These are phyloP conservation scores for Parathielavia appendiculata DNA, from an alignment of 495 filamentous ascomycete genomes.

Conservation along the genomic window DNA sequence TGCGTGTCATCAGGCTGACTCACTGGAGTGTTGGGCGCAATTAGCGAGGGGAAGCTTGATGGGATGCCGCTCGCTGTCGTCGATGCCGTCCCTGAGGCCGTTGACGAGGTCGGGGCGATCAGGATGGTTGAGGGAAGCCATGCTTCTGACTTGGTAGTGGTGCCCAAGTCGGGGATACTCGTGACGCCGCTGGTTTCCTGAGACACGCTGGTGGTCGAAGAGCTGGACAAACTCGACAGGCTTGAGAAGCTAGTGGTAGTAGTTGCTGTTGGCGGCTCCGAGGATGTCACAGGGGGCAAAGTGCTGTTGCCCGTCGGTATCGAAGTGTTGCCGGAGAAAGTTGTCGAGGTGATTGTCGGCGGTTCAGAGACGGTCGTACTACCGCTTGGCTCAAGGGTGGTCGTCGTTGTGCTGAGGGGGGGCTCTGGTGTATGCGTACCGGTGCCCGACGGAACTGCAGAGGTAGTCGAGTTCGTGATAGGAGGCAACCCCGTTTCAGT, in stretches of 20 bases:
- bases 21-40: constrained; percentile 51
- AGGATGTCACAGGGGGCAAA: not conserved
- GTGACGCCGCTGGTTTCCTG: constrained; percentile 26
- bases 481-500: not conserved
- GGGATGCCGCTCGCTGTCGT: constrained; percentile 49
- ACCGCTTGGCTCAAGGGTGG: not conserved
- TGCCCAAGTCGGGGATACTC: constrained; percentile 35
- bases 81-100: constrained; percentile 24
- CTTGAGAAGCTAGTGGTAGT: too few relatives aligned
- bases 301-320: constrained; percentile 8
- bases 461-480: not conserved
- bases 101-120: constrained; percentile 36
- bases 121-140: constrained; percentile 45
- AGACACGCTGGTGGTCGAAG: not conserved
- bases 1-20: constrained; percentile 53
- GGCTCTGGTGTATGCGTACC: not conserved
- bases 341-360: not conserved
- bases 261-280: not conserved
- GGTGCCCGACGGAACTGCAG: not conserved
- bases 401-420: not conserved
- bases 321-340: not conserved
- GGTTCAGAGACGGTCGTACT: not conserved
- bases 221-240: too few relatives aligned
- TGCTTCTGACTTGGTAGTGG: constrained; percentile 37
- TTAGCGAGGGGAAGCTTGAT: constrained; percentile 63